A percentile compares a stretch with the other conserved stretches of the same genome.
Conservation (phyloP, 202 grass and related monocot genomes). For the Zizania palustris region DNA sequence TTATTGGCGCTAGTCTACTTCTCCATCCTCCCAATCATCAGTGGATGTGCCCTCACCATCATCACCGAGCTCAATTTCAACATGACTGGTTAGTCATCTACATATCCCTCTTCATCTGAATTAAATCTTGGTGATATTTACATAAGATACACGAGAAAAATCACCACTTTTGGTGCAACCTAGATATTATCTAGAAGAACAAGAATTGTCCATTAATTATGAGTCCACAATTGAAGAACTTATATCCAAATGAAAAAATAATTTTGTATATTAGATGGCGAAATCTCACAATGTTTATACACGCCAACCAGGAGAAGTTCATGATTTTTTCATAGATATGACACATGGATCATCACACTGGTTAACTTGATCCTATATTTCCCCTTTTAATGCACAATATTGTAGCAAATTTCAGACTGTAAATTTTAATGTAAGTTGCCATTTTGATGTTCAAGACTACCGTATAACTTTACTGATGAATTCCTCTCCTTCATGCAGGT, state of each 20-base stretch:
- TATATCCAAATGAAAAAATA: not conserved
- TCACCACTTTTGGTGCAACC: not conserved
- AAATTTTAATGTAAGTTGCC: too few species aligned
- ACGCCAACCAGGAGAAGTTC: not conserved
- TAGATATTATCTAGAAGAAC: constrained; percentile 26
- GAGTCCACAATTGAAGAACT: constrained; percentile 15
- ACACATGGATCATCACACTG: not conserved
- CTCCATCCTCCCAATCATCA: constrained; percentile 87
- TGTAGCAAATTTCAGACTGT: too few species aligned
- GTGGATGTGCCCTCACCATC: constrained; percentile 79
- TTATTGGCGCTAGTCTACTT: constrained; percentile 77
- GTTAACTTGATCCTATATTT: too few species aligned
- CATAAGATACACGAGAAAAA: constrained; percentile 46
- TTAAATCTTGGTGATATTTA: too few species aligned
- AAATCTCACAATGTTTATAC: not conserved
- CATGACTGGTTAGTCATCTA: too few species aligned
- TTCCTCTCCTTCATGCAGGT: too few species aligned
- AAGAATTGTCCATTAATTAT: not conserved
- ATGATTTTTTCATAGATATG: not conserved
- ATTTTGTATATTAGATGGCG: not conserved
- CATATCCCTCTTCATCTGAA: too few species aligned
- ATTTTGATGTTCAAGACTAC: too few species aligned
- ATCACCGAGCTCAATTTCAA: too few species aligned
- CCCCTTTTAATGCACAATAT: too few species aligned
- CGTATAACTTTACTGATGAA: too few species aligned